These are phyloP conservation scores for Harrya chromipes DNA, from an alignment of 768 basidiomycete genomes.

Conservation along the genomic window DNA sequence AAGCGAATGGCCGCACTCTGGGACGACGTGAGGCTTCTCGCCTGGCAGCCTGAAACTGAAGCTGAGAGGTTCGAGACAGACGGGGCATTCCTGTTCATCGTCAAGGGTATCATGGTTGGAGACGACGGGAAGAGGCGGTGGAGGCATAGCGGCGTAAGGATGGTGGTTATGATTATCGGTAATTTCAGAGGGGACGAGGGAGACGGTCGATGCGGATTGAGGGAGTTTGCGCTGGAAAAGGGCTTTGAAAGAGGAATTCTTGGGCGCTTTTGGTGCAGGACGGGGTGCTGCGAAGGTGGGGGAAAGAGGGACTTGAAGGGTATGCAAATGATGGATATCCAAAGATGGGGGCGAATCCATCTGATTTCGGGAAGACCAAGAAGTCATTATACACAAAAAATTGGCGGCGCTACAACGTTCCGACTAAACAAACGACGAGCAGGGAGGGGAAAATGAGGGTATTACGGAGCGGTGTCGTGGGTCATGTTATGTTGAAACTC, in stretches of 20 bases:
- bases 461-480: slow-evolving; percentile 5
- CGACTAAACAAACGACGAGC: no score
- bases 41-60: slow-evolving; percentile 92
- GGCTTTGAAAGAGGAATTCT: slow-evolving; percentile 35
- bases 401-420: slow-evolving; percentile 33
- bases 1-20: slow-evolving; percentile 97
- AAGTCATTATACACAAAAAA: slow-evolving; percentile 5
- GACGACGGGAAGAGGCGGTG: slow-evolving; percentile 65
- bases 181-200: slow-evolving; percentile 44
- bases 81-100: slow-evolving; percentile 91
- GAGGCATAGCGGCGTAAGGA: slow-evolving; percentile 59
- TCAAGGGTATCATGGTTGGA: slow-evolving; percentile 59
- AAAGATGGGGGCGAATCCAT: slow-evolving; percentile 35
- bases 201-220: slow-evolving; percentile 46
- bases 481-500: no score
- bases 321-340: slow-evolving; percentile 25
- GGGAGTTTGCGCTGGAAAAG: slow-evolving; percentile 49
- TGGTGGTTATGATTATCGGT: slow-evolving; percentile 39
- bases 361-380: slow-evolving; percentile 41
- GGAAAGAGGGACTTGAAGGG: no score
- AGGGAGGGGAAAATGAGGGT: neutral
- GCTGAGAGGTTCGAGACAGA: slow-evolving; percentile 93
- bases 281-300: slow-evolving; percentile 37
- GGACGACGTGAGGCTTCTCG: slow-evolving; percentile 96
- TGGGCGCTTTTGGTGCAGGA: slow-evolving; percentile 31